Evolutionary conservation across 495 filamentous ascomycete genomes (phyloP).

Genomic region (Hyaloscypha variabilis): DNA sequence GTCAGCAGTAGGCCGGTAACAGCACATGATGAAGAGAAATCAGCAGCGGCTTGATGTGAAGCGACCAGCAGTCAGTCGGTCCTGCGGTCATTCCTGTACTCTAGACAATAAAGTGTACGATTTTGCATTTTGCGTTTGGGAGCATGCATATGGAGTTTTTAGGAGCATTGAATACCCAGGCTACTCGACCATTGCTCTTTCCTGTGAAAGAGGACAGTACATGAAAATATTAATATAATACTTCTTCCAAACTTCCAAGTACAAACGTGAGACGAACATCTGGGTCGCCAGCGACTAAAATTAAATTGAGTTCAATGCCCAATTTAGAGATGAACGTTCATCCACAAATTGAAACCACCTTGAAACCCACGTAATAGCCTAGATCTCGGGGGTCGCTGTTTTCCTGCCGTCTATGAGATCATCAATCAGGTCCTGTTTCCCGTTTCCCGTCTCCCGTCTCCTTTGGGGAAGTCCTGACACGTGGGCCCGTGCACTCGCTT

Average conservation of each 20-base stretch:
- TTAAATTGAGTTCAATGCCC: too few relatives aligned
- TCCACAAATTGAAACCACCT: too few relatives aligned
- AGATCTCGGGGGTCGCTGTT: too few relatives aligned
- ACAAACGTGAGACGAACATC: too few relatives aligned
- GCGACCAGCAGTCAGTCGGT: background rate
- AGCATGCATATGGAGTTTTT: background rate
- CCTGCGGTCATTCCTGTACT: too few relatives aligned
- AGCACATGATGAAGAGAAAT: background rate
- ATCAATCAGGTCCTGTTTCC: too few relatives aligned
- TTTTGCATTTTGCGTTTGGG: background rate
- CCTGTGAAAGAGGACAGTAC: background rate
- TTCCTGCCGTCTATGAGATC: too few relatives aligned
- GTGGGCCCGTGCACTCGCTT: background rate
- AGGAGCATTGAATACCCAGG: background rate
- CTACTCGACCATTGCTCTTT: background rate
- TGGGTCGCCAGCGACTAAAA: too few relatives aligned
- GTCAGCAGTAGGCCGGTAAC: background rate
- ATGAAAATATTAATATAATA: background rate
- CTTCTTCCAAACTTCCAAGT: background rate
- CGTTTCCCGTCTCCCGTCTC: too few relatives aligned
- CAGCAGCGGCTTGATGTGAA: background rate
- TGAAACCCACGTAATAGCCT: too few relatives aligned
- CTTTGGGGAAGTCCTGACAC: background rate
- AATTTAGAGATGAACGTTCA: too few relatives aligned
- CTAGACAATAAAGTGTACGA: background rate